phyloP scores from a whole-genome alignment of 2,329 filamentous ascomycete genomes.

The Raffaelea albimanens region DNA sequence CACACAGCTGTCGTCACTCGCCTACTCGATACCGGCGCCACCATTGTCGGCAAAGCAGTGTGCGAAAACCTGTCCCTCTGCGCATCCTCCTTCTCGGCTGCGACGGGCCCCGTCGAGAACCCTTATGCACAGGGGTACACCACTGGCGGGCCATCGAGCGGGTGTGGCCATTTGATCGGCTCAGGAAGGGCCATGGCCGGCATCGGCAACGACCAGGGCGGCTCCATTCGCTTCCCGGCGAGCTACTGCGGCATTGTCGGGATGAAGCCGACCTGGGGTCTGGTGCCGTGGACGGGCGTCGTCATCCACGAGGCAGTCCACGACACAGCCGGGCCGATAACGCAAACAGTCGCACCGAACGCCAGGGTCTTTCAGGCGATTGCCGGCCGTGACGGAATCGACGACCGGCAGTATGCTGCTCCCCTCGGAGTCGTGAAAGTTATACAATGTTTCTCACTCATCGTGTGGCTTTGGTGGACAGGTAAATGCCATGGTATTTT shows the following conservation, averaged over 20 bases:
- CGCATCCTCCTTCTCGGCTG: conserved; percentile 29
- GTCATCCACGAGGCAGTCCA: conserved; percentile 18
- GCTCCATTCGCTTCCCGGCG: conserved; percentile 23
- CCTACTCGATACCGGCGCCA: conserved; percentile 30
- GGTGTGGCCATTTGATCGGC: conserved; percentile 31
- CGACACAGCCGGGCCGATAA: conserved; percentile 23
- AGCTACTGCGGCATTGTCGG: conserved; percentile 21
- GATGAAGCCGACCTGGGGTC: conserved; percentile 22
- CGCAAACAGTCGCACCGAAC: conserved; percentile 18
- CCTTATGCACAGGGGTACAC: conserved; percentile 34
- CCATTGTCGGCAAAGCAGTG: conserved; percentile 31
- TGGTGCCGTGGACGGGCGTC: conserved; percentile 25
- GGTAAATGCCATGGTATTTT: too few relatives aligned
- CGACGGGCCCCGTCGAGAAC: conserved; percentile 37
- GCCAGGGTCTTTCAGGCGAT: conserved; percentile 22
- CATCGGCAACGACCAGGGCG: conserved; percentile 25
- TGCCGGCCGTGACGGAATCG: conserved; percentile 22
- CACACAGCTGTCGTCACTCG: too few relatives aligned
- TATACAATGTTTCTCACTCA: too few relatives aligned
- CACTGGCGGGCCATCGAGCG: conserved; percentile 36
- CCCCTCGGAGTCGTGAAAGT: too few relatives aligned
- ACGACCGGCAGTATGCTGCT: conserved; percentile 21
- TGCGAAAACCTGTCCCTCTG: conserved; percentile 38
- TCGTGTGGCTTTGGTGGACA: too few relatives aligned
- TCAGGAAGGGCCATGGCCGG: conserved; percentile 21